Evolutionary conservation across 2,329 filamentous ascomycete species (phyloP).

Genomic region (Sclerotinia nivalis): DNA sequence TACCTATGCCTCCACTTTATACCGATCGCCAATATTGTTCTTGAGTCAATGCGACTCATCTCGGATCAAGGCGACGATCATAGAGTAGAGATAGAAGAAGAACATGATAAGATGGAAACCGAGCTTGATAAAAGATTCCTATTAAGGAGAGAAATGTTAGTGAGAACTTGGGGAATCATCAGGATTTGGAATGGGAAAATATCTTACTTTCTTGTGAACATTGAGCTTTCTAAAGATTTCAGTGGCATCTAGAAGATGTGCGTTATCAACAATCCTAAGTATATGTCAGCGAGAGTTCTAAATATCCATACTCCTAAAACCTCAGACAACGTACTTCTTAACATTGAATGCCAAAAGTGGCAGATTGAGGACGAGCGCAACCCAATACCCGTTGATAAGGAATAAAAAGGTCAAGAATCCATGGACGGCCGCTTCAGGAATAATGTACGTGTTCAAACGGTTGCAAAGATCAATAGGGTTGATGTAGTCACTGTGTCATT

Average conservation of each 20-base stretch:
- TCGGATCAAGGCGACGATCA: conserved; percentile 69
- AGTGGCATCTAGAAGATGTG: conserved; percentile 93
- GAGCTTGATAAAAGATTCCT: conserved; percentile 99
- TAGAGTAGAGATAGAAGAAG: conserved; percentile 92
- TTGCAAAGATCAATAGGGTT: conserved; percentile 99
- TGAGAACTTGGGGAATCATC: background rate
- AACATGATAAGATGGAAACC: conserved; percentile 99
- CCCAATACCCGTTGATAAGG: conserved; percentile 98
- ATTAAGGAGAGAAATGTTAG: conserved; percentile 12
- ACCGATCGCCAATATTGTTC: conserved; percentile 33
- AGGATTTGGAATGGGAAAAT: background rate
- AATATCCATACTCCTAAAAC: background rate
- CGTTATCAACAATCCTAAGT: conserved; percentile 88
- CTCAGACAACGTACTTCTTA: conserved; percentile 77
- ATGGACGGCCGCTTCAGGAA: conserved; percentile 97
- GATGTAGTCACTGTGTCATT: conserved; percentile 82
- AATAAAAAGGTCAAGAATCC: conserved; percentile 94
- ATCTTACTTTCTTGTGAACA: conserved; percentile 89
- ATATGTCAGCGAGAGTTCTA: conserved; percentile 41
- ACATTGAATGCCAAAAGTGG: conserved; percentile 90
- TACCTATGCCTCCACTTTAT: conserved; percentile 31
- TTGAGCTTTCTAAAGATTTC: conserved; percentile 99
- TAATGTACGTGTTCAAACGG: conserved; percentile 98
- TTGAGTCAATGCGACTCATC: conserved; percentile 79
- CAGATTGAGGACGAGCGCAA: conserved; percentile 87